Conservation (phyloP, 495 filamentous ascomycete species). For the Talaromyces ruber region DNA sequence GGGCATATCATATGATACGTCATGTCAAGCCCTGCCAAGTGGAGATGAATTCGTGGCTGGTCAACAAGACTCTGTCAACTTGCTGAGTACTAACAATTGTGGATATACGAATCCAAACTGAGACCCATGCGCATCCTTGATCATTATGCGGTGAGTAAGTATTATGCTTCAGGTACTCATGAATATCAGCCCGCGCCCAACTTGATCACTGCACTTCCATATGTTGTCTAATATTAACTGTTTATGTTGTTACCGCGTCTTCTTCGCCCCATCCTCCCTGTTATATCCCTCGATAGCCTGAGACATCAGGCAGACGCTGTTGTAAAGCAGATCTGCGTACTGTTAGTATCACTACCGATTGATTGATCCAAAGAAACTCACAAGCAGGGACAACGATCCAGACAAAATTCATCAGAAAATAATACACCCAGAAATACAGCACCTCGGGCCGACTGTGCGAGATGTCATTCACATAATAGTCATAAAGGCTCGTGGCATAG, state of each 20-base stretch:
- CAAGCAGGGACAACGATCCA: slow-evolving; percentile 72
- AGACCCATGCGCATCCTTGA: not conserved
- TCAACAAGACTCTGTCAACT: not conserved
- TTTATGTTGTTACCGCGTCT: slow-evolving; percentile 8
- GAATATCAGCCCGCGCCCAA: not conserved
- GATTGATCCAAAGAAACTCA: slow-evolving; percentile 21
- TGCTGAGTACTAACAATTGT: not conserved
- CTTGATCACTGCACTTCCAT: not conserved
- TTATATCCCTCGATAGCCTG: slow-evolving; percentile 35
- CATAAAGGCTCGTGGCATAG: slow-evolving; percentile 70
- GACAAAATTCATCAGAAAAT: slow-evolving; percentile 74
- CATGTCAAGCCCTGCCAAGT: not conserved
- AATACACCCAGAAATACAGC: slow-evolving; percentile 86
- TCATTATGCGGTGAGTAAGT: not conserved
- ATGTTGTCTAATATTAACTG: not conserved
- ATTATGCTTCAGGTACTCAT: not conserved
- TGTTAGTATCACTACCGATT: slow-evolving; percentile 27
- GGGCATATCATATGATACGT: not conserved
- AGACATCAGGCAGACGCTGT: slow-evolving; percentile 40
- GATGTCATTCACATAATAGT: slow-evolving; percentile 46
- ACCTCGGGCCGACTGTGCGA: slow-evolving; percentile 67
- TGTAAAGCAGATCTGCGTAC: slow-evolving; percentile 43
- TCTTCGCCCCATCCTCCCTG: slow-evolving; percentile 23
- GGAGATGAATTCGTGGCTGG: not conserved
- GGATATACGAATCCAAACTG: not conserved